Evolutionary conservation across 2,329 filamentous ascomycete genomes (phyloP), one percentile per base, ranked within the genome.

Genomic region (Orbilia blumenaviensis): DNA sequence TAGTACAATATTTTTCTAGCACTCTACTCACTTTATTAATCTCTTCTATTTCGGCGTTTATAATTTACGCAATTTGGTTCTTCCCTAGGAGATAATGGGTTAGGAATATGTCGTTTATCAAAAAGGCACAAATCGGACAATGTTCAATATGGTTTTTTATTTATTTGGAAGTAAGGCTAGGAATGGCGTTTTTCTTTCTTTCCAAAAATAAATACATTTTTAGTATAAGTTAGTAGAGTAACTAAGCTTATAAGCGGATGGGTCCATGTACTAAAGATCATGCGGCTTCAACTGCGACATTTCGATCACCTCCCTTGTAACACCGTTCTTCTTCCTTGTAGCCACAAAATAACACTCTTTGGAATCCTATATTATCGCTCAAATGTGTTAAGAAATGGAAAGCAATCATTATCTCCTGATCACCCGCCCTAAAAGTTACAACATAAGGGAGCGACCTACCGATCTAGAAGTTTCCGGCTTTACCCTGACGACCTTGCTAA

Each of bases 381-480:
- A 10, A 27, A 21, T 12, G 21, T 7, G 48, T 54, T 14, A 54
- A n/a, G n/a, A n/a, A n/a, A n/a, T n/a, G n/a, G n/a, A 21, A 34
- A 48, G 2, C 8, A 23, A 23, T 2, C 42, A n/a, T n/a, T n/a
- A n/a, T n/a, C n/a, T n/a, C n/a, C n/a, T n/a, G n/a, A n/a, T n/a
- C 18, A 14, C 8, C 23, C 23, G 46, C 27, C 25, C 12, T 48
- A 27, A 34, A 21, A 34, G 2, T 8, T 8, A 7, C 42, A 21
- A 7, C 21, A 48, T 8, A 61, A 6, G 23, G 29, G 52, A 42
- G 16, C 14, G 21, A 85, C 89, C 80, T 86, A 96, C 95, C 82
- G 87, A 91, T 81, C 95, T 88, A 38, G 94, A 98, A 5, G 93
- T 92, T 67, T 96, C 91, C 0, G 96, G 95, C 83, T 99, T 99